These are phyloP conservation scores for Millerozyma acaciae DNA, from an alignment of 805 yeast species.

Conservation along the genomic window DNA sequence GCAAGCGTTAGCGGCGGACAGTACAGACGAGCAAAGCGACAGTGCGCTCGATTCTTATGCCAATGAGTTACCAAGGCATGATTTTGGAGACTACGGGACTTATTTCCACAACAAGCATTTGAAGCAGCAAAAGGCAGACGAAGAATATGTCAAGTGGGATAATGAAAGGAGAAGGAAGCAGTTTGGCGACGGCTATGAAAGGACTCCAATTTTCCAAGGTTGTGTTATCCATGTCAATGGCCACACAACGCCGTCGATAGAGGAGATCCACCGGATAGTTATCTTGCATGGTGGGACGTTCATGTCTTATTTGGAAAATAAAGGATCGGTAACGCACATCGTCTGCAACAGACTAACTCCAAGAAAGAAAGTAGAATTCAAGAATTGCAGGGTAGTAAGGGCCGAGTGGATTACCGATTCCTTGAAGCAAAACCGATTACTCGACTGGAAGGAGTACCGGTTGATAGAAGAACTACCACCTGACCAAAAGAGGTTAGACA, in stretches of 20 bases:
- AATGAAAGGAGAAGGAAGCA: constrained; percentile 26
- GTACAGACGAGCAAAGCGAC: background rate
- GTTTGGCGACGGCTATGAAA: constrained; percentile 11
- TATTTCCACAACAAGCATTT: constrained; percentile 59
- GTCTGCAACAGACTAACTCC: constrained; percentile 79
- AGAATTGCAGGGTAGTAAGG: constrained; percentile 66
- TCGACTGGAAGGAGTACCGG: constrained; percentile 70
- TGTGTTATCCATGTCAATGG: constrained; percentile 85
- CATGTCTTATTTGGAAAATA: constrained; percentile 62
- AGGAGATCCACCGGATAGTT: constrained; percentile 65
- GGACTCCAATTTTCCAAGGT: constrained; percentile 48
- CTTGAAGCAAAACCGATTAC: constrained; percentile 40
- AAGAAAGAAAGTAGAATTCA: constrained; percentile 61
- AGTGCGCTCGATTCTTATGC: background rate
- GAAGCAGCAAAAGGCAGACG: constrained; percentile 61
- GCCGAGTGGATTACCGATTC: constrained; percentile 82
- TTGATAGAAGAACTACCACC: constrained; percentile 48
- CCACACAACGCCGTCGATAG: constrained; percentile 75
- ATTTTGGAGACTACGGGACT: constrained; percentile 63
- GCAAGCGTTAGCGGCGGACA: background rate
- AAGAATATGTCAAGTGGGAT: constrained; percentile 48
- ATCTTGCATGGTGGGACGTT: constrained; percentile 79
- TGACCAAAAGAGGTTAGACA: constrained; percentile 46
- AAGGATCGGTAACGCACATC: constrained; percentile 78
- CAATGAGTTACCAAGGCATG: constrained; percentile 19